Conservation (phyloP, 1,284 basidiomycete species). For the Nidula niveotomentosa region DNA sequence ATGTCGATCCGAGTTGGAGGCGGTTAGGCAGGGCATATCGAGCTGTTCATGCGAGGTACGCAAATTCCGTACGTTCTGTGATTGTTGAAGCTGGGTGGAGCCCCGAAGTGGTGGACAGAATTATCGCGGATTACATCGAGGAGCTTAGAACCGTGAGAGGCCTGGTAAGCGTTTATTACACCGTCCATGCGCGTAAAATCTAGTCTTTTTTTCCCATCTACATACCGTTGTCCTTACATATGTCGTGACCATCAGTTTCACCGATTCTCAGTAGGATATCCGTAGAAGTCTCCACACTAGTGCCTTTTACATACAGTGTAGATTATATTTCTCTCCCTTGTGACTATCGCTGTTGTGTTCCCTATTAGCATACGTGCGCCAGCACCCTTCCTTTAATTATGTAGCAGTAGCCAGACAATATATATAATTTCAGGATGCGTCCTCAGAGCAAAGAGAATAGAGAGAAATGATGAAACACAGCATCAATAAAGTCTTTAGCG, state of each 20-base stretch:
- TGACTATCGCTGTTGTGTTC: no score
- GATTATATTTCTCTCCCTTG: no score
- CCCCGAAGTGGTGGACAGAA: constrained; percentile 29
- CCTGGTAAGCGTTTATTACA: constrained; percentile 37
- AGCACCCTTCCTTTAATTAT: no score
- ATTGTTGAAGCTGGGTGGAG: constrained; percentile 33
- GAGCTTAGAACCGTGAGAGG: constrained; percentile 42
- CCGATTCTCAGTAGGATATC: no score
- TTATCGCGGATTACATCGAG: constrained; percentile 36
- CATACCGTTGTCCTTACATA: background rate
- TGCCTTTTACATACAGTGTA: no score
- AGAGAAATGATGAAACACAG: no score
- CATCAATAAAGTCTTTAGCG: no score
- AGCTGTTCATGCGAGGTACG: constrained; percentile 27
- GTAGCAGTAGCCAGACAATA: no score
- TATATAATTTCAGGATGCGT: no score
- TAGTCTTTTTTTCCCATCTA: constrained; percentile 9
- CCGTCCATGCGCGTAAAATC: constrained; percentile 20
- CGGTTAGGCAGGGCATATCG: constrained; percentile 35
- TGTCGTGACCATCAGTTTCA: background rate
- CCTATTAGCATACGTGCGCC: no score
- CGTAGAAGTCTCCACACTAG: no score
- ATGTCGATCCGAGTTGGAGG: constrained; percentile 22
- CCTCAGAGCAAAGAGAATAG: no score
- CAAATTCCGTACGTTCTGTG: constrained; percentile 38